Conservation (phyloP, 179 eudicot genomes). For the Patellifolia procumbens region DNA sequence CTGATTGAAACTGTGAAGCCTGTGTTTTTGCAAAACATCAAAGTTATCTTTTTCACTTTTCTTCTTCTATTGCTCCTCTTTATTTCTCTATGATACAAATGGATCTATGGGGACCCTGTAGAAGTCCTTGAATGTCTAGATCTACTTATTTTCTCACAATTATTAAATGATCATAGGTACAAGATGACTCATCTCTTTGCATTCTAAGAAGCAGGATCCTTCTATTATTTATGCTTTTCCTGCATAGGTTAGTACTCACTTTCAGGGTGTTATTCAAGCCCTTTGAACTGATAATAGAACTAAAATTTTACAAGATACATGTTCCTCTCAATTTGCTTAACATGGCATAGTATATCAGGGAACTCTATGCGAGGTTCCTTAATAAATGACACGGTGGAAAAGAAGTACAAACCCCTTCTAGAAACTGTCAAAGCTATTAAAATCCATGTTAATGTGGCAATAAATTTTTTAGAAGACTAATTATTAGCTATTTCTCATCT, state of each 20-base stretch:
- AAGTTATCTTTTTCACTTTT: not conserved
- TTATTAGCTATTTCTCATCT: not conserved
- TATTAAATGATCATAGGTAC: not conserved
- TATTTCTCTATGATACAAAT: not conserved
- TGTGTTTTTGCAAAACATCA: not conserved
- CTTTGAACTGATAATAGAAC: not conserved
- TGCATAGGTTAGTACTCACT: not conserved
- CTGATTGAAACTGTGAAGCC: not conserved
- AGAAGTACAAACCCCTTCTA: too few species aligned
- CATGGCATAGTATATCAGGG: not conserved
- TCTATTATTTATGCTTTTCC: too few species aligned
- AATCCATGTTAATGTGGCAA: not conserved
- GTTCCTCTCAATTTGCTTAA: not conserved
- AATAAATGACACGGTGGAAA: too few species aligned
- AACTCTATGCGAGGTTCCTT: too few species aligned
- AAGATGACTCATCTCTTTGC: not conserved
- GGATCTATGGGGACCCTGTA: not conserved
- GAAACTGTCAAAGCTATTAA: too few species aligned
- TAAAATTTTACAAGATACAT: too few species aligned
- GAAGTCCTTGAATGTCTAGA: not conserved
- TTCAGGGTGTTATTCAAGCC: too few species aligned
- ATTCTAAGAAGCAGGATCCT: too few species aligned
- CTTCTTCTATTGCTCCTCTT: not conserved
- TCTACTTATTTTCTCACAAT: not conserved
- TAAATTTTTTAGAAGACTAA: too few species aligned